Evolutionary conservation across 352 stramenopile species (phyloP).

Genomic region (Globisporangium rhizosaccharum): DNA sequence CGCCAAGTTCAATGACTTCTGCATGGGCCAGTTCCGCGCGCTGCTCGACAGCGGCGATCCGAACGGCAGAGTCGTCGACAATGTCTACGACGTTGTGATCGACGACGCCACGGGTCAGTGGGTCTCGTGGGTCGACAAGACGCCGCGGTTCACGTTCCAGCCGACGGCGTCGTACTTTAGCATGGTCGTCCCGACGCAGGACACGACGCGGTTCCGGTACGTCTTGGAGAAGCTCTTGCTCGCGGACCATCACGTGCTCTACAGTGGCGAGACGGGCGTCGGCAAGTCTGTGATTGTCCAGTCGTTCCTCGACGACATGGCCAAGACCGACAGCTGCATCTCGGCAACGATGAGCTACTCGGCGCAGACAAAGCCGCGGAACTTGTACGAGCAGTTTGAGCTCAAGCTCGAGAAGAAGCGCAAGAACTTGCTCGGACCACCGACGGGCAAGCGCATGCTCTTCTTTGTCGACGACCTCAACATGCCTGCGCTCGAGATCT

Average conservation of each 20-base stretch:
- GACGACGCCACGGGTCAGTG: constrained; percentile 71
- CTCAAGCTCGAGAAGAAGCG: constrained; percentile 80
- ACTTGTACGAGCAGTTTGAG: constrained; percentile 82
- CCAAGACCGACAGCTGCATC: constrained; percentile 77
- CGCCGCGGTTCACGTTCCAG: constrained; percentile 85
- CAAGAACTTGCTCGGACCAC: constrained; percentile 75
- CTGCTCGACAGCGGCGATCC: constrained; percentile 46
- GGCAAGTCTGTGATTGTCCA: constrained; percentile 93
- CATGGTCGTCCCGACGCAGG: constrained; percentile 92
- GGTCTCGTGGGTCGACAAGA: constrained; percentile 86
- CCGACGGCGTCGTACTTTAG: constrained; percentile 89
- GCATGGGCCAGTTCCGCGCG: constrained; percentile 54
- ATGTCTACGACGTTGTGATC: constrained; percentile 84
- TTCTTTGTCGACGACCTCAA: constrained; percentile 93
- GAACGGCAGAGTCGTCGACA: constrained; percentile 36
- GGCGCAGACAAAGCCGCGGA: constrained; percentile 82
- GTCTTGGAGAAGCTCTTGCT: constrained; percentile 87
- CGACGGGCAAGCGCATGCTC: constrained; percentile 73
- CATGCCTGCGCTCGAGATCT: constrained; percentile 91
- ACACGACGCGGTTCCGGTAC: constrained; percentile 93
- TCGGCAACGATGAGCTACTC: constrained; percentile 87
- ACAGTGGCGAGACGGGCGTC: constrained; percentile 90
- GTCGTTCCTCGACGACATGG: constrained; percentile 87
- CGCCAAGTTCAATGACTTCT: constrained; percentile 86
- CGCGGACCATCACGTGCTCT: constrained; percentile 78